phyloP scores from a whole-genome alignment of 2,329 filamentous ascomycete genomes.

The Penicillium sp. region DNA sequence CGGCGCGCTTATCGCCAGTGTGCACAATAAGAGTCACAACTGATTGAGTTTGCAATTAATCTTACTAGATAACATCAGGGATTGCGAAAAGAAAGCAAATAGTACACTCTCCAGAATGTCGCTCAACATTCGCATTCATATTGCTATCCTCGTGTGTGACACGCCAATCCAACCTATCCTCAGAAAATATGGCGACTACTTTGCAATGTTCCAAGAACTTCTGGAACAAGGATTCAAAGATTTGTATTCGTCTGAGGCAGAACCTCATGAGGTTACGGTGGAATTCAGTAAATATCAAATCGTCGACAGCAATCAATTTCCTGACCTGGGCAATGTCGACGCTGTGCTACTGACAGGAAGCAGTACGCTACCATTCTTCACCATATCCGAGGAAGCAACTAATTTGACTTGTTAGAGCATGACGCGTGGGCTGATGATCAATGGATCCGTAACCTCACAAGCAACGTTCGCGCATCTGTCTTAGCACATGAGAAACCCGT shows the following conservation, averaged over 20 bases:
- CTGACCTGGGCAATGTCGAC: conserved; percentile 24
- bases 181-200: conserved; percentile 25
- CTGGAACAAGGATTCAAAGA: conserved; percentile 19
- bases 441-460: conserved; percentile 48
- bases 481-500: conserved; percentile 31
- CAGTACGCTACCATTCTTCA: conserved; percentile 22
- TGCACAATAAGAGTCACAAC: not conserved
- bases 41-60: not conserved
- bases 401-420: conserved; percentile 24
- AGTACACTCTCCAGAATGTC: not conserved
- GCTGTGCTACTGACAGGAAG: conserved; percentile 32
- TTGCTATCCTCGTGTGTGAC: conserved; percentile 33
- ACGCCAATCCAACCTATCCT: conserved; percentile 30
- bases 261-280: conserved; percentile 3
- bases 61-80: not conserved
- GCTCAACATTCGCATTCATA: conserved; percentile 12
- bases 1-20: conserved; percentile 10
- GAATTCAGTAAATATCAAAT: conserved; percentile 28
- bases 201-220: conserved; percentile 27
- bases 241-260: conserved; percentile 3
- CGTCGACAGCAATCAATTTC: conserved; percentile 24
- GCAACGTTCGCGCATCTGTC: conserved; percentile 38
- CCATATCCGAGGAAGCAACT: not conserved
- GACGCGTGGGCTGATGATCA: conserved; percentile 46
- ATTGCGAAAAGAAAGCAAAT: not conserved